Percentiles rank a stretch among this genome's conserved stretches.
These are phyloP conservation scores for Trypanosoma vivax DNA, from an alignment of 208 protist genomes.

Conservation along the genomic window DNA sequence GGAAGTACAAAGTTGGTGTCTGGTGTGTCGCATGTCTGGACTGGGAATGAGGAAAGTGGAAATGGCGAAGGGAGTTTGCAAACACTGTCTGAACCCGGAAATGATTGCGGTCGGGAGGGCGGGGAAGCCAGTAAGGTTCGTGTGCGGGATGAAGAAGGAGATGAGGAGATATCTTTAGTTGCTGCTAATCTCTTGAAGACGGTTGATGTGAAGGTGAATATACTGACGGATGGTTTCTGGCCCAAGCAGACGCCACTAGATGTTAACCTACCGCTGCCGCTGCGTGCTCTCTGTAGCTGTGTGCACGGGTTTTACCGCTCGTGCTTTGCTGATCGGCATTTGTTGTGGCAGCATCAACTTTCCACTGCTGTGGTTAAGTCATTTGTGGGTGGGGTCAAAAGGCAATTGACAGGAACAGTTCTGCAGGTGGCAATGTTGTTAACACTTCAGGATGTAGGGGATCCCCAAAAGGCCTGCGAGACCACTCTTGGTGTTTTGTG, in stretches of 20 bases:
- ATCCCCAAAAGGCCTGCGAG: not conserved
- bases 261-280: conserved; percentile 27
- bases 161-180: conserved; percentile 1
- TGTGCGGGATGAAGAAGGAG: not conserved
- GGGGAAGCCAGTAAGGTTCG: not conserved
- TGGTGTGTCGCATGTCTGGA: not conserved
- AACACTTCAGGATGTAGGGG: conserved; percentile 68
- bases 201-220: conserved; percentile 69
- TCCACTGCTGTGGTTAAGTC: conserved; percentile 58
- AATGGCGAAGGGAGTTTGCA: not conserved
- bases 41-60: not conserved
- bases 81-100: no score
- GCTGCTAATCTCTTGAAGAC: not conserved
- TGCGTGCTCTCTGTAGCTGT: conserved; percentile 35
- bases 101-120: conserved; percentile 2
- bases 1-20: not conserved
- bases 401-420: conserved; percentile 85
- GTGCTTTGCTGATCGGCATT: conserved; percentile 60
- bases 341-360: conserved; percentile 89
- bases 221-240: conserved; percentile 92
- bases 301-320: conserved; percentile 83
- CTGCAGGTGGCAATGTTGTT: conserved; percentile 89
- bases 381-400: conserved; percentile 23
- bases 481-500: conserved; percentile 56
- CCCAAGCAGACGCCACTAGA: conserved; percentile 46